Percentiles rank a stretch among this genome's conserved stretches.
These are phyloP conservation scores for Leccinum subspadiceum DNA, from an alignment of 1,284 basidiomycete genomes.

Conservation along the genomic window DNA sequence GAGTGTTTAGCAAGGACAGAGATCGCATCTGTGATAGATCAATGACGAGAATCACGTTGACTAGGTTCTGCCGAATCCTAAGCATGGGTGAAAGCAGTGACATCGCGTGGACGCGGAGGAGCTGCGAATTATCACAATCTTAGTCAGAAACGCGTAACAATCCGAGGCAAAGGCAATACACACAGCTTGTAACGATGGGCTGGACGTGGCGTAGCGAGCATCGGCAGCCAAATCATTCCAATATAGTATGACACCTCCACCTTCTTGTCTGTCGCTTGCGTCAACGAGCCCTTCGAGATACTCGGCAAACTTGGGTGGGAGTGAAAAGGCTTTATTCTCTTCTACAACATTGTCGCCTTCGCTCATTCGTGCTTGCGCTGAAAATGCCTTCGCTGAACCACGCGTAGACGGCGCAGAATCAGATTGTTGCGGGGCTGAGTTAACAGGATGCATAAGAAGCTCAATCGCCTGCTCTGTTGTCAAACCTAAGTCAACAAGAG, in stretches of 20 bases:
- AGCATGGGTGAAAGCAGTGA: slow-evolving; percentile 73
- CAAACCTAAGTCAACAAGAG: slow-evolving; percentile 64
- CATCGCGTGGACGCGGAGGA: slow-evolving; percentile 73
- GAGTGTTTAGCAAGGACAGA: slow-evolving; percentile 60
- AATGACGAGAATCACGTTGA: slow-evolving; percentile 77
- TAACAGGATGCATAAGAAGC: slow-evolving; percentile 62
- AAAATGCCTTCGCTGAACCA: slow-evolving; percentile 14
- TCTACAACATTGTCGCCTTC: slow-evolving; percentile 25
- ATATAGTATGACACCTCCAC: slow-evolving; percentile 74
- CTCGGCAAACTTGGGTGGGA: slow-evolving; percentile 36
- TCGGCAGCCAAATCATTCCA: slow-evolving; percentile 92
- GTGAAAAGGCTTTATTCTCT: slow-evolving; percentile 16
- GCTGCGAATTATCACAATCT: slow-evolving; percentile 37
- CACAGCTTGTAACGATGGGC: slow-evolving; percentile 27
- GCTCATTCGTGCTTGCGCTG: slow-evolving; percentile 3
- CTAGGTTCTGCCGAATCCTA: slow-evolving; percentile 66
- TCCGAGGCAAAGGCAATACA: slow-evolving; percentile 1
- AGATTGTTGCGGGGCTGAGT: slow-evolving; percentile 17
- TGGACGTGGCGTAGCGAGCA: slow-evolving; percentile 58
- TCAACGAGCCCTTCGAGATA: slow-evolving; percentile 80
- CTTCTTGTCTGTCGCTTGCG: slow-evolving; percentile 83
- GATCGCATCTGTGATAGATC: slow-evolving; percentile 69
- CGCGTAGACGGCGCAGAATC: slow-evolving; percentile 2
- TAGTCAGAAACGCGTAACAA: slow-evolving; percentile 1
- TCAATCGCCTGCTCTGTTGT: slow-evolving; percentile 63